Evolutionary conservation across 192 early-diverging fungal species (phyloP).

Genomic region (Kappamyces sp.): DNA sequence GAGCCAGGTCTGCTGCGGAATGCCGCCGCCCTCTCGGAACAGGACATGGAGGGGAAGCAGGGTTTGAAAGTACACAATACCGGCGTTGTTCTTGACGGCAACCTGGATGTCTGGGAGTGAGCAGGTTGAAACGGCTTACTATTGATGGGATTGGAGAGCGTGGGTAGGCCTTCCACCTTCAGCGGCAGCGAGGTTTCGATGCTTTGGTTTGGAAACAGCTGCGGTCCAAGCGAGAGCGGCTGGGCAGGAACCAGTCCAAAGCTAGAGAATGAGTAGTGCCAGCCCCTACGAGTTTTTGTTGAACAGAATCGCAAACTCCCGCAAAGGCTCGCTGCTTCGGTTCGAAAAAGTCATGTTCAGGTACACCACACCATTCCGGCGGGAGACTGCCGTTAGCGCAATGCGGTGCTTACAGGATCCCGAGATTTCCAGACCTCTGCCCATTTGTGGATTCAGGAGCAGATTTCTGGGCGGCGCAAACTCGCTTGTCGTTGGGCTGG

Average conservation of each 20-base stretch:
- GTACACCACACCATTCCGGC: constrained; percentile 50
- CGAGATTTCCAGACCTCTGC: constrained; percentile 44
- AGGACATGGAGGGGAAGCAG: constrained; percentile 56
- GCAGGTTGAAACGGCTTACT: constrained; percentile 24
- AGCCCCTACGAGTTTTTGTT: constrained; percentile 62
- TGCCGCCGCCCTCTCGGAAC: constrained; percentile 22
- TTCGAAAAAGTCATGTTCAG: constrained; percentile 64
- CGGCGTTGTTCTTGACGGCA: constrained; percentile 59
- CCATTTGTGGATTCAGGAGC: background rate
- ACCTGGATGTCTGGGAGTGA: constrained; percentile 50
- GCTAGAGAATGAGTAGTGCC: constrained; percentile 21
- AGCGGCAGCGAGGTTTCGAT: constrained; percentile 46
- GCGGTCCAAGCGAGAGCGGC: constrained; percentile 34
- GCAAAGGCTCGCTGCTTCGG: constrained; percentile 39
- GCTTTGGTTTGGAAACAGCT: constrained; percentile 38
- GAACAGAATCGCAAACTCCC: constrained; percentile 70
- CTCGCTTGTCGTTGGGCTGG: background rate
- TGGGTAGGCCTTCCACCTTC: constrained; percentile 41
- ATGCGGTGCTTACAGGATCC: constrained; percentile 37
- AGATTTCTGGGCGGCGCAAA: constrained; percentile 11
- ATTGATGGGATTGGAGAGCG: constrained; percentile 45
- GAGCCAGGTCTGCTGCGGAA: constrained; percentile 48
- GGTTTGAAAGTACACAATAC: constrained; percentile 69
- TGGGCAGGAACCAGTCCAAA: constrained; percentile 52
- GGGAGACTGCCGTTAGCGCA: constrained; percentile 35